Evolutionary conservation across 768 basidiomycete species (phyloP).

Genomic region (Naganishia friedmannii): DNA sequence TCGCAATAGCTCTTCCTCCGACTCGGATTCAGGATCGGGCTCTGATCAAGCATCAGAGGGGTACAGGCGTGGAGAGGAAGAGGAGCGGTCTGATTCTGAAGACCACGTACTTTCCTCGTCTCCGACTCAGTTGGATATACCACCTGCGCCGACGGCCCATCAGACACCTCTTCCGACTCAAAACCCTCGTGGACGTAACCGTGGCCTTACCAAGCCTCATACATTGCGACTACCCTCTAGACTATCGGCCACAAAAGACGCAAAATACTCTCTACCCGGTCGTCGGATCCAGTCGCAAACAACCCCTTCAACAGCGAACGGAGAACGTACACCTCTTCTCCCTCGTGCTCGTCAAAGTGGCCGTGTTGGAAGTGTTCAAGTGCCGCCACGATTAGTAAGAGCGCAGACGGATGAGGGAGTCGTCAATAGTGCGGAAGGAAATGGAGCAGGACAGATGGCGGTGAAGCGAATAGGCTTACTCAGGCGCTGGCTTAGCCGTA

Average conservation of each 20-base stretch:
- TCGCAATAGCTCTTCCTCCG: not conserved
- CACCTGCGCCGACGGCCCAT: not conserved
- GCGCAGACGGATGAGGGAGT: slow-evolving; percentile 17
- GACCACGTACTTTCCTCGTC: not conserved
- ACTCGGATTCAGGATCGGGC: not conserved
- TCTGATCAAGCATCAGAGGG: not conserved
- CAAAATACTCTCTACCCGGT: not conserved
- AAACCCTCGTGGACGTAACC: not conserved
- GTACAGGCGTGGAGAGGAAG: not conserved
- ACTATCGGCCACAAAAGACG: not conserved
- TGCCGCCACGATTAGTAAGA: not conserved
- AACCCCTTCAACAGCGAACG: not conserved
- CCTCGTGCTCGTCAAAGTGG: not conserved
- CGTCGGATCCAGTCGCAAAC: slow-evolving; percentile 19
- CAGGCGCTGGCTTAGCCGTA: not conserved
- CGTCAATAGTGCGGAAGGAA: not conserved
- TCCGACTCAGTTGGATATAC: not conserved
- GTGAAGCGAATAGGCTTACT: not conserved
- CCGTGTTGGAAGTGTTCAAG: not conserved
- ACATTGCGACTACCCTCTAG: not conserved
- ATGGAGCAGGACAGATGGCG: not conserved
- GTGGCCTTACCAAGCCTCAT: not conserved
- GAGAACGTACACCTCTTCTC: slow-evolving; percentile 5
- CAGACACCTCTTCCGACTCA: not conserved
- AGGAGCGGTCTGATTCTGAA: not conserved